Conservation (phyloP, 2,329 filamentous ascomycete genomes). For the Colletotrichum musae region DNA sequence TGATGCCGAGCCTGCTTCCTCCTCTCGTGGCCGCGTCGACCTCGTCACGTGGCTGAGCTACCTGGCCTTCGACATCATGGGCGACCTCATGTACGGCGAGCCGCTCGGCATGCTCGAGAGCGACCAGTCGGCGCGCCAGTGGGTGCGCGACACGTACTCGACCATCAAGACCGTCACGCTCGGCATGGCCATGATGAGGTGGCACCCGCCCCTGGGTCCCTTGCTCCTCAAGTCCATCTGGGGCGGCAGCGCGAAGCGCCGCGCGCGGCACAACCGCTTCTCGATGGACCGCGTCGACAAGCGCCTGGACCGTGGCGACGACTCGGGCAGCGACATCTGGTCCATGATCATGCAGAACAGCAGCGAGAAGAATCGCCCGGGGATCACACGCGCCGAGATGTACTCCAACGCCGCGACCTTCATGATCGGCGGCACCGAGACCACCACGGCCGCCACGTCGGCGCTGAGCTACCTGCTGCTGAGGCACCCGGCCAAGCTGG, state of each 20-base stretch:
- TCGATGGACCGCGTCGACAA: conserved; percentile 38
- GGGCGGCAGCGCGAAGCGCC: conserved; percentile 27
- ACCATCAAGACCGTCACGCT: conserved; percentile 41
- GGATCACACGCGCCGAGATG: conserved; percentile 38
- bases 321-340: conserved; percentile 36
- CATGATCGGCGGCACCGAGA: conserved; percentile 60
- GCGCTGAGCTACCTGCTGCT: conserved; percentile 58
- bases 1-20: conserved; percentile 14
- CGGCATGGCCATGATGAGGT: conserved; percentile 38
- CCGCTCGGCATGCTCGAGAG: conserved; percentile 47
- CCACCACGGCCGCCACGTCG: conserved; percentile 59
- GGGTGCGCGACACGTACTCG: conserved; percentile 46
- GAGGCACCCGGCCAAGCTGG: conserved; percentile 48
- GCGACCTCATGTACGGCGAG: conserved; percentile 50
- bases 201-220: conserved; percentile 24
- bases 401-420: conserved; percentile 43
- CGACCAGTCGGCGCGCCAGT: conserved; percentile 45
- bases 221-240: conserved; percentile 32
- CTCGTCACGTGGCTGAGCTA: conserved; percentile 45
- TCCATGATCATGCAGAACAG: conserved; percentile 37
- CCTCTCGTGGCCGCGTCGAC: conserved; percentile 41
- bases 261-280: conserved; percentile 34
- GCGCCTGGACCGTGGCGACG: conserved; percentile 31
- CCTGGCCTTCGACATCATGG: conserved; percentile 50
- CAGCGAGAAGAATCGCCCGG: conserved; percentile 9